Base-by-base conservation (phyloP, 2,329 filamentous ascomycete species). In the Fusarium kyushuense region DNA sequence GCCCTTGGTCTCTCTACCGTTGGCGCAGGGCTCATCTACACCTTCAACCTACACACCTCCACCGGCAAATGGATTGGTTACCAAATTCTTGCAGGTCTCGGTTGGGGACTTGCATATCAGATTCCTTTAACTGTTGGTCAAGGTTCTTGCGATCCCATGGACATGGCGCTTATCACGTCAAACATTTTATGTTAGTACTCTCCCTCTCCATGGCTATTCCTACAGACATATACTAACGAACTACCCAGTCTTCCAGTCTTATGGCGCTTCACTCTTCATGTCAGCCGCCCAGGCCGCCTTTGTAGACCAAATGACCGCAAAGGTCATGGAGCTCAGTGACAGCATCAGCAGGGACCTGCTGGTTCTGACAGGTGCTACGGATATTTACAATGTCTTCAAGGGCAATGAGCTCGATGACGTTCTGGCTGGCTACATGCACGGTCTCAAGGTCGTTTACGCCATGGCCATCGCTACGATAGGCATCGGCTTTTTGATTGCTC, bases 31-130 rank as follows among this genome's bases (percentile, higher is more conserved):
- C 70, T 83, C 7, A 66, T 83, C n/a, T 82, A 81, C 62, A 77
- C 76, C 6, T 72, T 84, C 5, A 72, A 77, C 19, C 66, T 54
- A 13, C 51, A 78, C 16, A 79, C 80, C 10, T 59, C 75, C 9
- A 75, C 76, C 1, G 80, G 74, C 12, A 75, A 77, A 40, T 85
- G 83, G 83, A 82, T 86, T 27, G 83, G 83, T 9, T 86, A 83
- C 67, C 83, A 86, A 73, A 76, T 86, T 16, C 60, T 86, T 6
- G 77, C 76, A 17, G 84, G 84, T 17, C 67, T 81, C 10, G 84
- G 81, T 5, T 79, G 77, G 51, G 84, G 84, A 9, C 63, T 74
- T 5, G 78, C 73, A 1, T 77, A 81, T 43, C 82, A 86, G 69
- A 77, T 84, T 6, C 83, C 83, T 25, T 30, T 54, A 30, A 54